These are phyloP conservation scores for Nothophoma quercina DNA, from an alignment of 2,329 filamentous ascomycete species.

Conservation along the genomic window DNA sequence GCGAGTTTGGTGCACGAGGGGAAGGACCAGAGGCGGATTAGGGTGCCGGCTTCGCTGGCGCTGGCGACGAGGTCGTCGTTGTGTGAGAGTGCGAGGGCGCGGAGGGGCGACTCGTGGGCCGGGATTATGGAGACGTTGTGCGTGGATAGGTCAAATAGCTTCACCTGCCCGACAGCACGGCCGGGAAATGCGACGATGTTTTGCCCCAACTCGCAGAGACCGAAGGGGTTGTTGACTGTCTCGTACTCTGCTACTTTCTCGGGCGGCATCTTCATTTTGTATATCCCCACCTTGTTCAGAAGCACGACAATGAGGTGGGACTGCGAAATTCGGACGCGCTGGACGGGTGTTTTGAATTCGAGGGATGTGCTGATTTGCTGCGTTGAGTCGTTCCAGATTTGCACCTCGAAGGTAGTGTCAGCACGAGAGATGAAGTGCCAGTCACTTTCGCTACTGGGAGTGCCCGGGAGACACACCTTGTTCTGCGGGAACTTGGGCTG, in stretches of 20 bases:
- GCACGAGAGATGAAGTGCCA: conserved; percentile 35
- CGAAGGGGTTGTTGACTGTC: conserved; percentile 83
- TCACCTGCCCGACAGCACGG: conserved; percentile 85
- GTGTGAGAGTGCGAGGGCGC: conserved; percentile 78
- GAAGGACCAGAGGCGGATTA: conserved; percentile 86
- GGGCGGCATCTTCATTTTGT: conserved; percentile 77
- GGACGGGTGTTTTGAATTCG: conserved; percentile 79
- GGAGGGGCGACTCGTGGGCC: conserved; percentile 80
- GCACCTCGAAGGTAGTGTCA: conserved; percentile 61
- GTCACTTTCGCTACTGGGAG: no score
- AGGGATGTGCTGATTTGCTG: conserved; percentile 77
- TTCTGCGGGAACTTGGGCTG: conserved; percentile 86
- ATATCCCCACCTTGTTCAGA: conserved; percentile 81
- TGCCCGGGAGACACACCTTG: conserved; percentile 64
- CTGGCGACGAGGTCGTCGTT: conserved; percentile 86
- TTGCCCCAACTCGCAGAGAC: conserved; percentile 78
- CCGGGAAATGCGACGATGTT: conserved; percentile 84
- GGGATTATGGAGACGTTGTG: conserved; percentile 92
- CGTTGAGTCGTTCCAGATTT: conserved; percentile 91
- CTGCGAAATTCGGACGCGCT: conserved; percentile 78
- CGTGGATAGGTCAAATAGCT: conserved; percentile 79
- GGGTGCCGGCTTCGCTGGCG: conserved; percentile 89
- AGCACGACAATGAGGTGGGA: conserved; percentile 81
- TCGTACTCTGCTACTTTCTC: conserved; percentile 78
- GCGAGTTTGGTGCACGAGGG: conserved; percentile 79